Evolutionary conservation across 306 rosid species (phyloP), one percentile per base, ranked within the genome.

Genomic region (Sechiopsis laciniata): DNA sequence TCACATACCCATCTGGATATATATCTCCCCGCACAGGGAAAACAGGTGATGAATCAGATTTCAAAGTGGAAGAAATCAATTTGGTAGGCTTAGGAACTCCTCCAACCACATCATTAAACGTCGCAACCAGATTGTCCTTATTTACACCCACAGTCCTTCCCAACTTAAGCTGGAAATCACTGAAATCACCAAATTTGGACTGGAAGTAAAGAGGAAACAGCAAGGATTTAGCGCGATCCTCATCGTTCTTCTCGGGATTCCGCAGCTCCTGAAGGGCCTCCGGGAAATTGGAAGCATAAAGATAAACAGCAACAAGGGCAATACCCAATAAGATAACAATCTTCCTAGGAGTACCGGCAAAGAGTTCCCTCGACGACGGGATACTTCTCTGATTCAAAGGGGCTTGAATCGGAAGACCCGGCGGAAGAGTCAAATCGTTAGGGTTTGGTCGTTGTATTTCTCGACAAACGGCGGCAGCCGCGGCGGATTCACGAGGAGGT

Each of bases 1-100:
- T 59, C 3, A 68, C 84, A 66, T 81, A 88, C 96, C 96, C 96
- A 76, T 90, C 93, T 69, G 96, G 96, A 82, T 70, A 80, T 57
- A 90, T 78, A 56, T 87, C 85, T 74, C 96, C 96, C 77, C 82
- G 80, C 61, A 90, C 80, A 8, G 95, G 96, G 8, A 90, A 82
- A 75, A 88, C 80, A 7, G 94, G 24, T 24, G 96, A 79, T 2
- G 88, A 76, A 42, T 76, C 88, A 74, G 73, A 80, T 17, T 79
- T 75, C 3, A 68, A 61, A 45, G 54, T 32, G 19, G 85, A 81
- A 79, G 85, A 82, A 59, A 72, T 65, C 75, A 80, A 51, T 35
- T 75, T 82, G 72, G 62, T 74, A 14, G 71, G 56, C 52, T 26
- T 75, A 14, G 37, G 4, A 19, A 59, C 59, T 75, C 57, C 59